Conservation (phyloP, 306 rosid species). For the Elaeagnus macrophylla region DNA sequence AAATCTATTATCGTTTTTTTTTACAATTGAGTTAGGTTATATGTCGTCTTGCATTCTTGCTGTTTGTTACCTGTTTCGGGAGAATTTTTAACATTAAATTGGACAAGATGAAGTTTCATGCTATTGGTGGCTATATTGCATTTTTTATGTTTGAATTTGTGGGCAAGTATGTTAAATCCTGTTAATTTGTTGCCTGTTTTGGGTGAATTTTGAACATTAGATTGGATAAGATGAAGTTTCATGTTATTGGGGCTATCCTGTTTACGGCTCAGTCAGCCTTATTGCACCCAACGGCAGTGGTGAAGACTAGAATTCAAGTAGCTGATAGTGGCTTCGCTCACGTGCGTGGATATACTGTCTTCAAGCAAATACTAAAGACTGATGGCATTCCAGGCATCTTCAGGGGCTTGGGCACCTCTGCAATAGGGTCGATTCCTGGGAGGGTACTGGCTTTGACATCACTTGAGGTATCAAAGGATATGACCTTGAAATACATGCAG, state of each 20-base stretch:
- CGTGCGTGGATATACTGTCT: conserved; percentile 42
- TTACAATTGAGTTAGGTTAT: too few species aligned
- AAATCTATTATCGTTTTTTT: too few species aligned
- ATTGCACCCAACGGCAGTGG: conserved; percentile 70
- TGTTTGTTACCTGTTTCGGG: too few species aligned
- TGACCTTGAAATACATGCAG: conserved; percentile 49
- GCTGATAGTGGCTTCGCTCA: conserved; percentile 41
- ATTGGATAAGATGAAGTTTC: conserved; percentile 80
- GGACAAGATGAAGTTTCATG: too few species aligned
- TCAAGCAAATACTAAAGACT: conserved; percentile 39
- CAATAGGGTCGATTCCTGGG: conserved; percentile 78
- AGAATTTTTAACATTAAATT: too few species aligned
- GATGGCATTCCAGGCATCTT: conserved; percentile 69
- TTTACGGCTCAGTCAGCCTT: conserved; percentile 67
- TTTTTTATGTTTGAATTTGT: not conserved
- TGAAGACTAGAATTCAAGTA: conserved; percentile 85
- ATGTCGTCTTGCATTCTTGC: too few species aligned
- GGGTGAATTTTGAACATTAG: conserved; percentile 15
- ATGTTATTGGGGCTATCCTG: conserved; percentile 59
- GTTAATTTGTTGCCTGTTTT: not conserved
- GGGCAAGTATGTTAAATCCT: not conserved
- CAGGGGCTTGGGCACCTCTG: conserved; percentile 81
- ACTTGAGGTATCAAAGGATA: conserved; percentile 66
- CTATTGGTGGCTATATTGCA: not conserved
- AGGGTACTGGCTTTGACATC: conserved; percentile 68